A percentile compares a stretch with the other conserved stretches of the same genome.
Evolutionary conservation across 306 rosid species (phyloP).

Genomic region (Quercus mongolica): DNA sequence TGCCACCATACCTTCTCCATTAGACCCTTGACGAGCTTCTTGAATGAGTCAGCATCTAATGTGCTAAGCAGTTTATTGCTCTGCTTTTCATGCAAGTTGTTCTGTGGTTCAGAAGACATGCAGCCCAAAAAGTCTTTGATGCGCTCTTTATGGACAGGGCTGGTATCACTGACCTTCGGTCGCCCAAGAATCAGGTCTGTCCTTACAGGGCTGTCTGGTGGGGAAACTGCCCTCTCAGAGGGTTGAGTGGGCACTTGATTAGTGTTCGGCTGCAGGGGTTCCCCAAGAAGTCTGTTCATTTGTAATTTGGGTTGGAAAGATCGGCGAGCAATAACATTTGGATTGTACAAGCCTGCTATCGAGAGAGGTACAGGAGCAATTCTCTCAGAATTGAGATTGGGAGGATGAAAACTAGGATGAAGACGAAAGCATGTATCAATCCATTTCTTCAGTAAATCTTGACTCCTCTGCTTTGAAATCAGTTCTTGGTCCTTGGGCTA

Average conservation of each 20-base stretch:
- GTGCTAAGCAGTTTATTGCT: conserved; percentile 39
- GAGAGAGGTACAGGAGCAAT: conserved; percentile 49
- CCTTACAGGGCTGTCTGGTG: conserved; percentile 51
- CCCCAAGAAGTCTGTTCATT: conserved; percentile 57
- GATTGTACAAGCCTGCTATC: conserved; percentile 48
- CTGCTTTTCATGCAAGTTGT: conserved; percentile 49
- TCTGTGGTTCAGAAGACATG: conserved; percentile 64
- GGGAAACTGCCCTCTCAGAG: conserved; percentile 32
- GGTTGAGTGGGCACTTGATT: conserved; percentile 38
- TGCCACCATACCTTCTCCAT: conserved; percentile 98
- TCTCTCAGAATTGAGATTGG: conserved; percentile 51
- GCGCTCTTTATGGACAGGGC: conserved; percentile 41
- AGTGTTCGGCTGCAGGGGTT: conserved; percentile 53
- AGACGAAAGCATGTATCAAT: conserved; percentile 56
- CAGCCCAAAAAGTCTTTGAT: conserved; percentile 65
- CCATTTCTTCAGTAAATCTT: conserved; percentile 85
- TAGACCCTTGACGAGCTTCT: conserved; percentile 68
- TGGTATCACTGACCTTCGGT: conserved; percentile 35
- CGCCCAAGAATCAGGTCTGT: conserved; percentile 83
- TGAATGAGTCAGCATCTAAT: conserved; percentile 71
- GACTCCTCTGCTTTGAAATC: conserved; percentile 50
- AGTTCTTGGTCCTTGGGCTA: conserved; percentile 50
- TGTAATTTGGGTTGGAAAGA: conserved; percentile 59
- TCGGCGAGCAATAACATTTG: conserved; percentile 52
- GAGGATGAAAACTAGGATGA: conserved; percentile 81